Evolutionary conservation across 345 rosid genomes (phyloP).

Genomic region (Gossypium anomalum): DNA sequence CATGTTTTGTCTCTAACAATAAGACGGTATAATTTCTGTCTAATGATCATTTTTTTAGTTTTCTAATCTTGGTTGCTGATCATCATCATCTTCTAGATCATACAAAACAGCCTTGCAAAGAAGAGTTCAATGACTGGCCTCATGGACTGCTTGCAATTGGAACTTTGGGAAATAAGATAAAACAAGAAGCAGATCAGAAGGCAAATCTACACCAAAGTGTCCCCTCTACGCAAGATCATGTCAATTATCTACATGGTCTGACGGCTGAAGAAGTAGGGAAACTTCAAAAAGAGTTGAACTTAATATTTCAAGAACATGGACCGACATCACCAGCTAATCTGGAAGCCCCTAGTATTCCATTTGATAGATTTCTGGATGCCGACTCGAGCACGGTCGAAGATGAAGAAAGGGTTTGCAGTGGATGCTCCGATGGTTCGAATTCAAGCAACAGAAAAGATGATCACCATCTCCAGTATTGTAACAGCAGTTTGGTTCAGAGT

Average conservation of each 20-base stretch:
- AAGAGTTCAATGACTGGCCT: constrained; percentile 67
- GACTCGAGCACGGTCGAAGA: background rate
- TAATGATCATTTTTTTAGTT: background rate
- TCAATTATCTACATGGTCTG: constrained; percentile 15
- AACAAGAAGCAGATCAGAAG: constrained; percentile 20
- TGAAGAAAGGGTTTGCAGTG: constrained; percentile 7
- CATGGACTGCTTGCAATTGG: constrained; percentile 65
- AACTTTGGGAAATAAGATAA: constrained; percentile 58
- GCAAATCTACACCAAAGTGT: constrained; percentile 10
- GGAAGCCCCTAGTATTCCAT: background rate
- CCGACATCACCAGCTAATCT: background rate
- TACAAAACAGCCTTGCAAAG: constrained; percentile 26
- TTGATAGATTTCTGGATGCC: background rate
- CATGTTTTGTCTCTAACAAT: background rate
- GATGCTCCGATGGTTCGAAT: constrained; percentile 9
- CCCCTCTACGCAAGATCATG: constrained; percentile 12
- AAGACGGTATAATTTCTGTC: background rate
- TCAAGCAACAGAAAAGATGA: constrained; percentile 8
- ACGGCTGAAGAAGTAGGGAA: constrained; percentile 26
- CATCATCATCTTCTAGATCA: constrained; percentile 12
- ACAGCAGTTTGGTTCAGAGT: constrained; percentile 3
- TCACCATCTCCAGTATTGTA: constrained; percentile 1
- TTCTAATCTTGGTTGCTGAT: background rate
- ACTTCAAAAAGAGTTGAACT: constrained; percentile 33
- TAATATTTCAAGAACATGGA: constrained; percentile 21